Evolutionary conservation across 768 basidiomycete species (phyloP).

Genomic region (Strobilomyces dryophilus): DNA sequence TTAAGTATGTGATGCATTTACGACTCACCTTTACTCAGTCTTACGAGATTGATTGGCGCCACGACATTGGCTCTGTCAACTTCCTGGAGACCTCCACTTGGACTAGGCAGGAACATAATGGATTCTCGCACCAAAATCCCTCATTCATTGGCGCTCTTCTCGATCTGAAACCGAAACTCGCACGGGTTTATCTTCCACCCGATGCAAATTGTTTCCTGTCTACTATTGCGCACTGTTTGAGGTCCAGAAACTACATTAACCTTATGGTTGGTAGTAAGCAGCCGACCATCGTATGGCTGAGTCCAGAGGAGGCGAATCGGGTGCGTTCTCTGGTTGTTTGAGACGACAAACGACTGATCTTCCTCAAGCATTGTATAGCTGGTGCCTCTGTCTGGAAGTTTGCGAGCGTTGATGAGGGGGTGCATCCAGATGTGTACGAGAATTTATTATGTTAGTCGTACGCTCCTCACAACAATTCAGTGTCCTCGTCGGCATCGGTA

Average conservation of each 20-base stretch:
- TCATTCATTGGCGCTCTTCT: constrained; percentile 86
- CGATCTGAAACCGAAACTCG: constrained; percentile 64
- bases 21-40: constrained; percentile 27
- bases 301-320: constrained; percentile 67
- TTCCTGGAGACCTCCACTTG: constrained; percentile 89
- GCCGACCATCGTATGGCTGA: constrained; percentile 74
- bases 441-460: not conserved
- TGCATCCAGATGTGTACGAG: constrained; percentile 65
- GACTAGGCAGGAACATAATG: constrained; percentile 84
- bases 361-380: constrained; percentile 68
- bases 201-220: constrained; percentile 86
- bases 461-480: constrained; percentile 28
- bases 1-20: not conserved
- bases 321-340: constrained; percentile 30
- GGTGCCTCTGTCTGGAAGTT: constrained; percentile 87
- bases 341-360: not conserved
- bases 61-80: constrained; percentile 69
- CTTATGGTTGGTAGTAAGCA: constrained; percentile 89
- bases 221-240: constrained; percentile 78
- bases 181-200: constrained; percentile 80
- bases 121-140: constrained; percentile 86
- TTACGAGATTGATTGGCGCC: constrained; percentile 67
- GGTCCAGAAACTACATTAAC: constrained; percentile 83
- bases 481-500: constrained; percentile 83
- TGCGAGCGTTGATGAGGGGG: constrained; percentile 68